phyloP scores from a whole-genome alignment of 306 rosid genomes.

The Hippophae rhamnoides region DNA sequence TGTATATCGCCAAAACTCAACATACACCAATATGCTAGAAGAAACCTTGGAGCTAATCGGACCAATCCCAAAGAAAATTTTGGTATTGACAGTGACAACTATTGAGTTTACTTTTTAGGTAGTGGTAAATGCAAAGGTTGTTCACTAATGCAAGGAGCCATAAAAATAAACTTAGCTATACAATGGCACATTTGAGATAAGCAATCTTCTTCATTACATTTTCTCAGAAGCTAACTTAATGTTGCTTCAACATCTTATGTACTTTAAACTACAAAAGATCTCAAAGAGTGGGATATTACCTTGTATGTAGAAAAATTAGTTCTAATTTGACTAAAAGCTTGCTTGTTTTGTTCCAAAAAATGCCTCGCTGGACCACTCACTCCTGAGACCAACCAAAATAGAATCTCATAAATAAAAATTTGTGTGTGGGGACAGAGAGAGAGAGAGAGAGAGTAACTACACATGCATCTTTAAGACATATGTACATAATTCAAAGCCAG shows the following conservation, averaged over 20 bases:
- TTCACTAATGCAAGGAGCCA: no score
- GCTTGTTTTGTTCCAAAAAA: conserved; percentile 83
- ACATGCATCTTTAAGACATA: background rate
- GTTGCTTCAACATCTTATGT: conserved; percentile 2
- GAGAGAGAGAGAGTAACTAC: background rate
- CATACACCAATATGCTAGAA: no score
- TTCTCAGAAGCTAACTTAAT: background rate
- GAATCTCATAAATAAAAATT: conserved; percentile 12
- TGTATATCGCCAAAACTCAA: no score
- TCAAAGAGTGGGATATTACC: conserved; percentile 35
- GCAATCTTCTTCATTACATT: background rate
- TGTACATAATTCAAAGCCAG: background rate
- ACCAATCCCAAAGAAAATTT: no score
- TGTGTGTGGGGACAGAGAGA: background rate
- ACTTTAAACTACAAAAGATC: background rate
- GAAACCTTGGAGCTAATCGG: no score
- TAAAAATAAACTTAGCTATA: background rate
- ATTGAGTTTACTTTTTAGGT: no score
- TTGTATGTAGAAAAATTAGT: conserved; percentile 71
- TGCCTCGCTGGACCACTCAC: conserved; percentile 53
- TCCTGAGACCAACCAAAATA: conserved; percentile 43
- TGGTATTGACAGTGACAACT: no score
- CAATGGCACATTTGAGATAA: background rate
- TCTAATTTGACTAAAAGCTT: conserved; percentile 60
- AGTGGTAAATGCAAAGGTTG: no score